Evolutionary conservation across 768 basidiomycete genomes (phyloP), one percentile per base, ranked within the genome.

Genomic region (Tylopilus rubrobrunneus): DNA sequence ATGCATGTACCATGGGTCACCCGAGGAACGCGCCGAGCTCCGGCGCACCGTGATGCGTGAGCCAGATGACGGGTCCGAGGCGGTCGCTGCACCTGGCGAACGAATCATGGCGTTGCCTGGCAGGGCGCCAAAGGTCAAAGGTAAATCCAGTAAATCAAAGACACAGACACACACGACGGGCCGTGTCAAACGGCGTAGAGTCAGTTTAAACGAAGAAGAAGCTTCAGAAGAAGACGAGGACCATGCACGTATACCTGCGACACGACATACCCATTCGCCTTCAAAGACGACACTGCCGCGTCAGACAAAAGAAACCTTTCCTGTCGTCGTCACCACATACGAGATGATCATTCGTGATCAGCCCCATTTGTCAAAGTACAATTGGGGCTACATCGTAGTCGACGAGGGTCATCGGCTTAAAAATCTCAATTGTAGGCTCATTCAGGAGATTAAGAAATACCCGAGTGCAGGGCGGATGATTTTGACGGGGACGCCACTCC

Each of bases 371-470:
- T 70, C 75, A 44, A 78, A 78, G 54, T 89, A 89, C 66, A 72
- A 81, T 41, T 92, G 88, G 87, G 85, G 89, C 25, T 97, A 95
- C 66, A 92, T 98, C 66, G 91, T 98, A 55, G 96, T 99, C 3
- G 92, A 95, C 66, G 92, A 96, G 71, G 92, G 96, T 0, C 97
- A 99, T 71, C 78, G 96, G 23, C 70, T 99, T 66, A 98, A 98
- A 76, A 99, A 99, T 63, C 76, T 96, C 53, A 83, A 98, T 63
- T 93, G 92, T 71, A 87, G 83, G 73, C 81, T 98, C 15, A 90
- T 98, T 71, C 78, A 79, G 53, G 92, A 96, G 69, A 87, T 99
- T 60, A 95, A 94, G 73, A 83, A 84, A 62, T 94, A 93, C 66
- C 74, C 76, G 2, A 85, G 85, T 50, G 92, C 88, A 0, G 91